Evolutionary conservation across 345 rosid genomes (phyloP).

Genomic region (Acer yangbiense): DNA sequence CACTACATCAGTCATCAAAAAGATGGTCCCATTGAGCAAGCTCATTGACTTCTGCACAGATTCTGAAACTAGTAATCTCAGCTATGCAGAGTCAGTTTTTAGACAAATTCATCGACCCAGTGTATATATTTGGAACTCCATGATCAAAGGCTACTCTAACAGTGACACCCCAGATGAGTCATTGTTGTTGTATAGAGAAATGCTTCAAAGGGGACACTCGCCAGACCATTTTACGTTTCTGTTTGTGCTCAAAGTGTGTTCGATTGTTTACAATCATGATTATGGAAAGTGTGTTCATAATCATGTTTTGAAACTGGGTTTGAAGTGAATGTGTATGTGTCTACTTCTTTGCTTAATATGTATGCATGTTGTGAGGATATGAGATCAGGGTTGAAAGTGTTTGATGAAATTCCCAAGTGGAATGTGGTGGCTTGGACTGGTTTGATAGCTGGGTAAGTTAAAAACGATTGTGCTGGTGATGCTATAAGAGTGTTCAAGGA

Average conservation of each 20-base stretch:
- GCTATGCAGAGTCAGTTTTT: conserved; percentile 22
- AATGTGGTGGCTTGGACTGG: conserved; percentile 39
- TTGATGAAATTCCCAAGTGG: conserved; percentile 39
- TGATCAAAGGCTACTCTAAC: conserved; percentile 41
- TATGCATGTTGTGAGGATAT: conserved; percentile 24
- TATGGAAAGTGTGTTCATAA: conserved; percentile 37
- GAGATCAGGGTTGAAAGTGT: conserved; percentile 26
- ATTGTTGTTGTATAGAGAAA: conserved; percentile 25
- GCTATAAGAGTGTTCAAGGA: conserved; percentile 28
- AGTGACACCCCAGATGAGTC: conserved; percentile 23
- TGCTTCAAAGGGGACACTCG: conserved; percentile 32
- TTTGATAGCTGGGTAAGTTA: conserved; percentile 41
- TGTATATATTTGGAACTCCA: conserved; percentile 44
- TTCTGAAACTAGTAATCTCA: conserved; percentile 21
- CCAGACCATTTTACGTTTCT: conserved; percentile 37
- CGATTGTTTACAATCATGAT: conserved; percentile 7
- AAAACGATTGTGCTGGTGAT: conserved; percentile 15
- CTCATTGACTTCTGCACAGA: conserved; percentile 31
- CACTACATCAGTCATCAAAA: conserved; percentile 31
- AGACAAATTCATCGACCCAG: conserved; percentile 19
- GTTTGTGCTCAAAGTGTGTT: conserved; percentile 37
- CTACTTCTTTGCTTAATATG: conserved; percentile 36
- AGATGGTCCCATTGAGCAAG: conserved; percentile 34
- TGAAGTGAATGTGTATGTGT: conserved; percentile 35
- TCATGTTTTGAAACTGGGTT: conserved; percentile 33